Evolutionary conservation across 2,329 filamentous ascomycete genomes (phyloP).

Genomic region (Diatrype stigma): DNA sequence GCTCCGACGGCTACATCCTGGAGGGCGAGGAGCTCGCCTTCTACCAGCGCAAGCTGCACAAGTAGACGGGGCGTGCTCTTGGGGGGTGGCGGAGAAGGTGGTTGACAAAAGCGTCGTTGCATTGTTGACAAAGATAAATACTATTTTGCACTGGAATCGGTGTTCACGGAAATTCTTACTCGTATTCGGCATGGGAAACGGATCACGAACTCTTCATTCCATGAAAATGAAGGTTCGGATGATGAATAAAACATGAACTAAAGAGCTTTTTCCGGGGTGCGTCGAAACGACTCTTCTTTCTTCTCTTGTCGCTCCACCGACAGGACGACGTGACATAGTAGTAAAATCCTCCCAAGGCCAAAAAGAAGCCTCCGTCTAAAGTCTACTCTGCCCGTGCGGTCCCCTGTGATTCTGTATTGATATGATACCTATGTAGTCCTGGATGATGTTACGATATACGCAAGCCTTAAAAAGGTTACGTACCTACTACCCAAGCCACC

Average conservation of each 20-base stretch:
- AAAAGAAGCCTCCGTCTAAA: no score
- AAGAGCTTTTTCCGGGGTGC: not conserved
- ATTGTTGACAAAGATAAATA: conserved; percentile 22
- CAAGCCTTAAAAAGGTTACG: no score
- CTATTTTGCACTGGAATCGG: conserved; percentile 28
- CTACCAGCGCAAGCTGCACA: conserved; percentile 99
- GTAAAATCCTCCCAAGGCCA: no score
- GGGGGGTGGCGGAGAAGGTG: conserved; percentile 13
- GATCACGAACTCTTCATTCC: conserved; percentile 14
- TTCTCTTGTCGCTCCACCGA: no score
- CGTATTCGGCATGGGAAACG: conserved; percentile 29
- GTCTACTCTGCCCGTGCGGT: no score
- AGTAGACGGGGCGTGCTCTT: conserved; percentile 66
- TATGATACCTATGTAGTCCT: no score
- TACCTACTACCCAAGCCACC: no score
- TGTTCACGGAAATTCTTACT: conserved; percentile 28
- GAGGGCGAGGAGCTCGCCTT: conserved; percentile 99
- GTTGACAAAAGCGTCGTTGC: conserved; percentile 19
- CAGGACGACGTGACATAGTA: no score
- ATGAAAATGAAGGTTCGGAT: conserved; percentile 27
- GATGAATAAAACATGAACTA: conserved; percentile 27
- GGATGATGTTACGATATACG: no score
- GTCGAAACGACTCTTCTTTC: no score
- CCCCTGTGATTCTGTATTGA: no score
- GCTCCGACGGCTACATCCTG: conserved; percentile 94